These are phyloP conservation scores for Quercus dentata DNA, from an alignment of 306 rosid species.

Conservation along the genomic window DNA sequence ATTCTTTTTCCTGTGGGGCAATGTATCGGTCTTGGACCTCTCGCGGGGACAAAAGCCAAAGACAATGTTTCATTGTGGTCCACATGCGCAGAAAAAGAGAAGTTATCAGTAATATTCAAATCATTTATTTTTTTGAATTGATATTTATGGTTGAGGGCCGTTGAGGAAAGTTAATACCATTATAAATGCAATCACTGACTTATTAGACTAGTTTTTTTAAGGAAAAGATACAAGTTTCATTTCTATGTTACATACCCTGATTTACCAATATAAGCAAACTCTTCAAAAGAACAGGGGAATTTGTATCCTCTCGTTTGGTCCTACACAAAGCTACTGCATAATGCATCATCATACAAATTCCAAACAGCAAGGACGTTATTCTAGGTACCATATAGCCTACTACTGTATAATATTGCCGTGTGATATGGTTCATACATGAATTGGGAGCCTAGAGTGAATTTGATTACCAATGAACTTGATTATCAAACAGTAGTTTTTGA, in stretches of 20 bases:
- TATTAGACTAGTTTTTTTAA: background rate
- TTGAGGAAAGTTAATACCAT: background rate
- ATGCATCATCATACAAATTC: background rate
- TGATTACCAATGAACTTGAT: background rate
- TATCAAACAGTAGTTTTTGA: constrained; percentile 25
- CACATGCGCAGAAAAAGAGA: too few species aligned
- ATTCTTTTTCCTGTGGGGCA: too few species aligned
- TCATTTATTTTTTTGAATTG: too few species aligned
- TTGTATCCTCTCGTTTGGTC: background rate
- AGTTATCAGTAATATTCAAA: too few species aligned
- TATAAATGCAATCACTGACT: background rate
- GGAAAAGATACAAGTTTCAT: background rate
- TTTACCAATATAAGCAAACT: background rate
- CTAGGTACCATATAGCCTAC: background rate
- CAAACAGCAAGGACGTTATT: background rate
- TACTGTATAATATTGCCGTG: background rate
- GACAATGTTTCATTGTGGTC: too few species aligned
- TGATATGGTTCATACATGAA: too few species aligned
- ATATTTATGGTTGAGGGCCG: too few species aligned
- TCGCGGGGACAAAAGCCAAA: too few species aligned
- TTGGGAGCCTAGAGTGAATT: background rate
- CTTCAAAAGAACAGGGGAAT: background rate
- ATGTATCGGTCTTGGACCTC: too few species aligned
- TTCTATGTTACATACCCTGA: background rate
- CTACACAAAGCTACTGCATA: background rate